Conservation (phyloP, 2,329 filamentous ascomycete genomes). For the Nemania sp. region DNA sequence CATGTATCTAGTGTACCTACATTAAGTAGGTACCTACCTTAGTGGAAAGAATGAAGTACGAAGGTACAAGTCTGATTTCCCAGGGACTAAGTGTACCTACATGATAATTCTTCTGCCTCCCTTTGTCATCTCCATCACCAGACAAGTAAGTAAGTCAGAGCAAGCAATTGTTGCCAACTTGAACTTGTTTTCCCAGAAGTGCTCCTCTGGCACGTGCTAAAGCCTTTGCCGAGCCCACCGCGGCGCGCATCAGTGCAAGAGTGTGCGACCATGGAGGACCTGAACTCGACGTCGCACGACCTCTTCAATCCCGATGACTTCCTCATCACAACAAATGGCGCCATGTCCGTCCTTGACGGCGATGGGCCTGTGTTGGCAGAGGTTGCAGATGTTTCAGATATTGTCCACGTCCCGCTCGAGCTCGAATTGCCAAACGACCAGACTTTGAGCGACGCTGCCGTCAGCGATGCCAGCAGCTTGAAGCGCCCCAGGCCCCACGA, state of each 20-base stretch:
- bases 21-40: too few relatives aligned
- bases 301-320: conserved; percentile 29
- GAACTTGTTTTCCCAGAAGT: not conserved
- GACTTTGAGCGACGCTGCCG: conserved; percentile 25
- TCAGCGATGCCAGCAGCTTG: conserved; percentile 43
- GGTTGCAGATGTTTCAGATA: not conserved
- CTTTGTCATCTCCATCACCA: too few relatives aligned
- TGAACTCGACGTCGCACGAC: conserved; percentile 24
- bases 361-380: conserved; percentile 16
- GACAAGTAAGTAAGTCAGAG: not conserved
- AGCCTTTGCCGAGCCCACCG: not conserved
- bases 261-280: conserved; percentile 24
- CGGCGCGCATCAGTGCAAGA: conserved; percentile 7
- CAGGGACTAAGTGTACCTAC: too few relatives aligned
- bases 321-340: conserved; percentile 21
- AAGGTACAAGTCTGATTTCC: not conserved
- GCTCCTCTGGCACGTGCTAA: not conserved
- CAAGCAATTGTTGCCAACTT: conserved; percentile 6
- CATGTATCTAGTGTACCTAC: not conserved
- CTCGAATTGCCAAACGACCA: conserved; percentile 29
- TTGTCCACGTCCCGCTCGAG: too few relatives aligned
- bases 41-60: too few relatives aligned
- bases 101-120: conserved; percentile 7
- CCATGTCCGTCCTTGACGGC: conserved; percentile 9
- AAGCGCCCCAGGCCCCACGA: conserved; percentile 58